Percentiles rank a stretch among this genome's conserved stretches.
Evolutionary conservation across 306 rosid species (phyloP).

Genomic region (Senna siamea): DNA sequence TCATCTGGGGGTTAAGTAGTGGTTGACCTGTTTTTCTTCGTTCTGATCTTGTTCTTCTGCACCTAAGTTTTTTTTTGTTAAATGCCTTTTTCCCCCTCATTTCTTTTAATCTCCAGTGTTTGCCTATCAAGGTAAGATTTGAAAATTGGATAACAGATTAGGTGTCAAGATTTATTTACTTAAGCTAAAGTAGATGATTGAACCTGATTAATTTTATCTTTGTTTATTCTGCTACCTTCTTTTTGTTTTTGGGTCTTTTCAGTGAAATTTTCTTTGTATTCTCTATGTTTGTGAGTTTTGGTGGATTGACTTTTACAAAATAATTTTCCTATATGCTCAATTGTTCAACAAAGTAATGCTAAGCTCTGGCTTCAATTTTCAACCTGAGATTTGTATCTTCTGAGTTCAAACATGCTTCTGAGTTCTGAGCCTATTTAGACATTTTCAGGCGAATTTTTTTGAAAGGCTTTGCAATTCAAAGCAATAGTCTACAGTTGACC

Average conservation of each 20-base stretch:
- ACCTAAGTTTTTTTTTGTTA: not conserved
- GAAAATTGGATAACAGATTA: not conserved
- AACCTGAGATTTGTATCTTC: slow-evolving; percentile 19
- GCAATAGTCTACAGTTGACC: slow-evolving; percentile 35
- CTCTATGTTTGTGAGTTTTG: not conserved
- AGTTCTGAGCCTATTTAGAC: not conserved
- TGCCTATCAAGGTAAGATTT: slow-evolving; percentile 5
- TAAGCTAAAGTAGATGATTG: slow-evolving; percentile 7
- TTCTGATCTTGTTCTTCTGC: slow-evolving; percentile 21
- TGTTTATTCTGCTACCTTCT: not conserved
- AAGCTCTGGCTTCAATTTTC: slow-evolving; percentile 4
- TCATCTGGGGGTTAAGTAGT: not conserved
- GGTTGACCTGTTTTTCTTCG: slow-evolving; percentile 22
- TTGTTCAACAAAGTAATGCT: slow-evolving; percentile 10
- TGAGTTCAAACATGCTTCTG: not conserved
- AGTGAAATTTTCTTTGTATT: not conserved
- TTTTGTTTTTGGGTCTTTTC: not conserved
- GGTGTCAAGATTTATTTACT: not conserved
- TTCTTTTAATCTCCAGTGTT: not conserved
- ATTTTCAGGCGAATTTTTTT: slow-evolving; percentile 27
- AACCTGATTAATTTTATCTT: slow-evolving; percentile 9
- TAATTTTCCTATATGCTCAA: not conserved
- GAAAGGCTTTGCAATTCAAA: too few species aligned
- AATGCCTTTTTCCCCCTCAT: not conserved
- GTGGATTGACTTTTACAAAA: not conserved